phyloP scores from a whole-genome alignment of 2,329 filamentous ascomycete genomes.

The Aspergillus chevalieri region DNA sequence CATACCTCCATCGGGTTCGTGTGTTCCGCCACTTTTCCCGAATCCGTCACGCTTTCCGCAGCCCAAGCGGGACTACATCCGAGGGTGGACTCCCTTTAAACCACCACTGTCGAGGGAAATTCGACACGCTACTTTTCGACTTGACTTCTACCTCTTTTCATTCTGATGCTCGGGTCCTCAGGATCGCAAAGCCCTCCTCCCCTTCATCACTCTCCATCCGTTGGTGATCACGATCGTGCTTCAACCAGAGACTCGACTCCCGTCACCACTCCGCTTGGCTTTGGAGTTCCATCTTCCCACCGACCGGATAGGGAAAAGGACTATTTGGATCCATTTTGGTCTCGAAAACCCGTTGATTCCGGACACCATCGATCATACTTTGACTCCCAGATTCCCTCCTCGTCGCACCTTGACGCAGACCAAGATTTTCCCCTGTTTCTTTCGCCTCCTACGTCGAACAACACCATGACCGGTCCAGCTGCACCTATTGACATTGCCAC shows the following conservation, averaged over 20 bases:
- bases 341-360: conserved; percentile 35
- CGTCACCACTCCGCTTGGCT: conserved; percentile 45
- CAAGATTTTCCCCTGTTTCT: conserved; percentile 36
- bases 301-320: conserved; percentile 39
- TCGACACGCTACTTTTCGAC: conserved; percentile 2
- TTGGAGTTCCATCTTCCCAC: conserved; percentile 35
- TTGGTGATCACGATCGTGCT: conserved; percentile 43
- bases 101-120: conserved; percentile 24
- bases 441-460: conserved; percentile 24
- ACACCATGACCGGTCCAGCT: conserved; percentile 48
- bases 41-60: conserved; percentile 25
- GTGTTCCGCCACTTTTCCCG: conserved; percentile 23
- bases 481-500: conserved; percentile 56
- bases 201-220: conserved; percentile 46
- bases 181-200: conserved; percentile 39
- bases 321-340: conserved; percentile 38
- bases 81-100: conserved; percentile 30
- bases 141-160: conserved; percentile 1
- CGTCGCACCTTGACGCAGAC: conserved; percentile 28
- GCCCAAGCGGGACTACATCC: conserved; percentile 32
- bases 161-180: conserved; percentile 50
- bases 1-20: background rate
- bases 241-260: conserved; percentile 47
- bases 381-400: conserved; percentile 22
- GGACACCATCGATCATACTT: conserved; percentile 24